Percentiles rank a stretch among this genome's conserved stretches.
Evolutionary conservation across 2,329 filamentous ascomycete species (phyloP).

Genomic region (Fusarium phyllophilum): DNA sequence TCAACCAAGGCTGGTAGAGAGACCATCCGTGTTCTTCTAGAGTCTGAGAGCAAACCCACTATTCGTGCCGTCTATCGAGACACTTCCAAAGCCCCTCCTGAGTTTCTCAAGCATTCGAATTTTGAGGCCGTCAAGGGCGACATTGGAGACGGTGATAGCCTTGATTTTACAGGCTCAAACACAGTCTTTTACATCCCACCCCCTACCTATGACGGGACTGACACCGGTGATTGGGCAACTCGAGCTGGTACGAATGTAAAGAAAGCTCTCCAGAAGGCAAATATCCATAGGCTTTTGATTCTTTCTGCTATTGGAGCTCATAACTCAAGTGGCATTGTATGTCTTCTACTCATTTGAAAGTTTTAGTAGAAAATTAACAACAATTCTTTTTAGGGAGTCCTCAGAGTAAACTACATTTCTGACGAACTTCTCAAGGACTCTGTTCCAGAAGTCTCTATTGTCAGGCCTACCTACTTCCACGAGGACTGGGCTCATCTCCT

Average conservation of each 20-base stretch:
- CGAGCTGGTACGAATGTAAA: constrained; percentile 29
- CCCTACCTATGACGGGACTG: constrained; percentile 41
- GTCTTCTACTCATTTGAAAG: background rate
- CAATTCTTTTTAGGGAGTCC: constrained; percentile 36
- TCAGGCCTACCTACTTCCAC: constrained; percentile 37
- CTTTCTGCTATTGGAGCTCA: constrained; percentile 47
- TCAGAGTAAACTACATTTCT: constrained; percentile 37
- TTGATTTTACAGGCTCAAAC: constrained; percentile 46
- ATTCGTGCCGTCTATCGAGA: constrained; percentile 48
- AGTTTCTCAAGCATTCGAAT: constrained; percentile 42
- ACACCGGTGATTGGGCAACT: constrained; percentile 40
- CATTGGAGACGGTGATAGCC: constrained; percentile 35
- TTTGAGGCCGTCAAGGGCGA: constrained; percentile 48
- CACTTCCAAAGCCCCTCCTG: constrained; percentile 42
- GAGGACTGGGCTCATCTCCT: constrained; percentile 38
- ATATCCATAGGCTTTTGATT: constrained; percentile 37
- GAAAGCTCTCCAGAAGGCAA: constrained; percentile 31
- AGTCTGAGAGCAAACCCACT: constrained; percentile 23
- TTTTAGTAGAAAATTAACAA: background rate
- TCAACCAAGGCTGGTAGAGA: constrained; percentile 48
- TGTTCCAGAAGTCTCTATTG: constrained; percentile 33
- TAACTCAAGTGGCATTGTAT: constrained; percentile 45
- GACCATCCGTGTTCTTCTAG: constrained; percentile 44
- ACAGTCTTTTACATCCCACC: constrained; percentile 50
- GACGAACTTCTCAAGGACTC: constrained; percentile 34